phyloP scores from a whole-genome alignment of 495 filamentous ascomycete genomes.

The Aspergillus saccharolyticus region DNA sequence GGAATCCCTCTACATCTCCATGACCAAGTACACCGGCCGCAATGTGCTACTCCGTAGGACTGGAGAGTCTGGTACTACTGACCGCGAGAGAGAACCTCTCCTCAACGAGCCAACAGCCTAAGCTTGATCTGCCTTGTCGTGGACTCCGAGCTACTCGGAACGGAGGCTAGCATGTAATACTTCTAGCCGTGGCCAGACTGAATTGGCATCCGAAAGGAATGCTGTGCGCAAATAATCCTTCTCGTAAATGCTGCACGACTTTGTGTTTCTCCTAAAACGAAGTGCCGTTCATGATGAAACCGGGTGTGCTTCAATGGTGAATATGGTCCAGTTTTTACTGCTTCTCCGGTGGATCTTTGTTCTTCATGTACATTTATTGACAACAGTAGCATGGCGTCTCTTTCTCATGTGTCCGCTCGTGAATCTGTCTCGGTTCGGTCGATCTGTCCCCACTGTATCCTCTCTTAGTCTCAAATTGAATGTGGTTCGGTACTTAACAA shows the following conservation, averaged over 20 bases:
- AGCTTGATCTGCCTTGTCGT: too few relatives aligned
- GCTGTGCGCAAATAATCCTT: neutral
- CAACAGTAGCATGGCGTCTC: neutral
- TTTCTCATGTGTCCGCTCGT: neutral
- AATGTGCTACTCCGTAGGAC: conserved; percentile 38
- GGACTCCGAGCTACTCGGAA: neutral
- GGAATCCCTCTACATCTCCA: conserved; percentile 55
- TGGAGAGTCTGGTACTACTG: conserved; percentile 29
- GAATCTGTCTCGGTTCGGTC: neutral
- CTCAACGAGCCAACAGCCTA: conserved; percentile 29
- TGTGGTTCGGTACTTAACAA: conserved; percentile 2
- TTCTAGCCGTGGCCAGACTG: neutral
- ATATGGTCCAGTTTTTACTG: neutral
- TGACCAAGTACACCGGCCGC: conserved; percentile 58
- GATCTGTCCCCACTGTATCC: neutral
- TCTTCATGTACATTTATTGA: neutral
- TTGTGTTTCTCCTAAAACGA: neutral
- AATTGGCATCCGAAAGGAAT: neutral
- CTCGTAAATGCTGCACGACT: neutral
- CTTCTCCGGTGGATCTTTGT: neutral
- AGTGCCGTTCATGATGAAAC: neutral
- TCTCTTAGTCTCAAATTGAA: neutral
- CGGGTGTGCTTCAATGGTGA: neutral
- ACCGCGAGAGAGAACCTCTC: conserved; percentile 41
- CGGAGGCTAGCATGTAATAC: neutral